These are phyloP conservation scores for Coemansia sp. DNA, from an alignment of 192 early-diverging fungal genomes.

Conservation along the genomic window DNA sequence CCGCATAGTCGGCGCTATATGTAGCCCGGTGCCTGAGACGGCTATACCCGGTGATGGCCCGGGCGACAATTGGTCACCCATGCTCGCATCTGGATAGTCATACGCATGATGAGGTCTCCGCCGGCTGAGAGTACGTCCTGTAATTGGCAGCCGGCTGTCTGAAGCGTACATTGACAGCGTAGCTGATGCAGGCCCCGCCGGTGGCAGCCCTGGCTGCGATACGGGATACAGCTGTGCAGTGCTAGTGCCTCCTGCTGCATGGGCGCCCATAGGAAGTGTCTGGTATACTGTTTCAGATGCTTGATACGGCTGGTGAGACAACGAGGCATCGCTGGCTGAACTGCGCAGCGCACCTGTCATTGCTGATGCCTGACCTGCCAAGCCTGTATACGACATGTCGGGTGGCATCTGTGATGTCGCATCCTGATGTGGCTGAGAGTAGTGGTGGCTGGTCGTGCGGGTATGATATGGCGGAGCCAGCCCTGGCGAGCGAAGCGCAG, in stretches of 20 bases:
- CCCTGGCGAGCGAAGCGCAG: not conserved
- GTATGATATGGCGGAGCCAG: not conserved
- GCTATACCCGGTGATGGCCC: conserved; percentile 10
- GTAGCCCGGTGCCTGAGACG: not conserved
- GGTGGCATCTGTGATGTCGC: not conserved
- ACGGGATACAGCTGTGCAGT: conserved; percentile 32
- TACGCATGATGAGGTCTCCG: conserved; percentile 32
- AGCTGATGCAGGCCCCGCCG: conserved; percentile 31
- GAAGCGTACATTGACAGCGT: conserved; percentile 25
- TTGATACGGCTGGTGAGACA: conserved; percentile 8
- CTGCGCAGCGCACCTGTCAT: not conserved
- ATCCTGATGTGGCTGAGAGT: not conserved
- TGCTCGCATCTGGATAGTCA: conserved; percentile 34
- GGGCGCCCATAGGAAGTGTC: conserved; percentile 14
- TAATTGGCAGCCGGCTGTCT: conserved; percentile 19
- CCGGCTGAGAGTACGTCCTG: conserved; percentile 30
- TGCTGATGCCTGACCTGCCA: not conserved
- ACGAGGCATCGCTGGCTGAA: conserved; percentile 10
- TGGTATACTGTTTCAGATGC: conserved; percentile 21
- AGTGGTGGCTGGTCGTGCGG: conserved; percentile 16
- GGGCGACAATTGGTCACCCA: conserved; percentile 11
- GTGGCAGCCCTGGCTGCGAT: conserved; percentile 46
- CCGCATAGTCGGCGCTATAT: conserved; percentile 14
- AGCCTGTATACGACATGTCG: not conserved
- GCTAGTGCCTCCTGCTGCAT: not conserved